Evolutionary conservation across 129 eudicot genomes (phyloP).

Genomic region (Centella asiatica): DNA sequence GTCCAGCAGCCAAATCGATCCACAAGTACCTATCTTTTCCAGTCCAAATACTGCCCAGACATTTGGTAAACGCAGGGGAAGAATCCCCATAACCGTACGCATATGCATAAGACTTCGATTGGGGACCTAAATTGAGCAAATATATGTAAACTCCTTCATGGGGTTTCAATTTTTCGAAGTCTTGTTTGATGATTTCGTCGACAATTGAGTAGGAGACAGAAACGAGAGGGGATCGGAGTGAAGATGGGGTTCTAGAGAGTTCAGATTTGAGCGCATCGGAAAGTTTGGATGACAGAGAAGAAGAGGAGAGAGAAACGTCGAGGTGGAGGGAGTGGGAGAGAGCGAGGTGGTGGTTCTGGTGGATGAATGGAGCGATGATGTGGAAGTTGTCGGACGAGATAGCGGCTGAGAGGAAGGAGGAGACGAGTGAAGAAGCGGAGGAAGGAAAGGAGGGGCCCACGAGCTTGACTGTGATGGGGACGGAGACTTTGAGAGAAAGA

Average conservation of each 20-base stretch:
- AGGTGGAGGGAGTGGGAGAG: constrained; percentile 50
- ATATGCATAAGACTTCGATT: constrained; percentile 61
- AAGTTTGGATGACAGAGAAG: constrained; percentile 36
- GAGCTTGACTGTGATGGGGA: constrained; percentile 56
- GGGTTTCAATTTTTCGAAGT: constrained; percentile 40
- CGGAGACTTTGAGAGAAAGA: constrained; percentile 47
- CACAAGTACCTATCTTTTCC: constrained; percentile 68
- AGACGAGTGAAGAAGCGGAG: constrained; percentile 39
- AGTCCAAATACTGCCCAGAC: constrained; percentile 71
- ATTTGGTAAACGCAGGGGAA: constrained; percentile 52
- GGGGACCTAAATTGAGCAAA: constrained; percentile 54
- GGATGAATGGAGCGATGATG: constrained; percentile 51
- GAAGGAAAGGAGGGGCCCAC: constrained; percentile 67
- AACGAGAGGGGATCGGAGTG: constrained; percentile 49
- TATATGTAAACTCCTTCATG: constrained; percentile 40
- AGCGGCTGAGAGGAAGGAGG: constrained; percentile 59
- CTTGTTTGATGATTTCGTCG: constrained; percentile 39
- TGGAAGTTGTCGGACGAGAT: constrained; percentile 69
- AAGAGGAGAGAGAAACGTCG: constrained; percentile 39
- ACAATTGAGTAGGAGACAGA: constrained; percentile 35
- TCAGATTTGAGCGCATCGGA: constrained; percentile 31
- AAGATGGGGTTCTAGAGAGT: constrained; percentile 27
- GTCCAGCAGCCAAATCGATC: constrained; percentile 93
- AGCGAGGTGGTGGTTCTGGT: constrained; percentile 38
- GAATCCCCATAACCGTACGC: constrained; percentile 54